Evolutionary conservation across 2,329 filamentous ascomycete species (phyloP).

Genomic region (Fusarium humuli): DNA sequence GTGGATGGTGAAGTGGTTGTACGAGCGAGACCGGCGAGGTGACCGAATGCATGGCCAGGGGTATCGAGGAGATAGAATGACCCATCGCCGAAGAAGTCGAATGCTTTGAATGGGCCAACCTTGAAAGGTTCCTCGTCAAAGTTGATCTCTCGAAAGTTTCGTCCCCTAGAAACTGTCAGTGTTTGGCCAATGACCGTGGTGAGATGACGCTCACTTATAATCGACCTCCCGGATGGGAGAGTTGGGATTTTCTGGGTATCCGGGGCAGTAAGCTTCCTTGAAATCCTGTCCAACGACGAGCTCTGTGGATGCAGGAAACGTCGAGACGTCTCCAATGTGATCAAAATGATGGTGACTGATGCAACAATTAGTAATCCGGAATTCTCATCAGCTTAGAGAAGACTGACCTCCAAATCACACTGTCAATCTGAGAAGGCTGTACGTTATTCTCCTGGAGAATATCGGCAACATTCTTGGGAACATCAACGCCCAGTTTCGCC

Average conservation of each 20-base stretch:
- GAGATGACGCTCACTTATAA: not conserved
- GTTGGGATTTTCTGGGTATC: constrained; percentile 12
- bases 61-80: constrained; percentile 34
- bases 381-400: rapidly evolving
- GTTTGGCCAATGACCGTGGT: rapidly evolving
- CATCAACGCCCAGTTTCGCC: not conserved
- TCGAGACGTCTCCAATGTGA: constrained; percentile 28
- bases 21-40: constrained; percentile 25
- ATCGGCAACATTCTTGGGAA: constrained; percentile 20
- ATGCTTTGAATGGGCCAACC: constrained; percentile 16
- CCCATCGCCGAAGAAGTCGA: constrained; percentile 32
- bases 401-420: constrained; percentile 32
- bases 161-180: not conserved
- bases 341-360: constrained; percentile 30
- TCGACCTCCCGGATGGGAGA: constrained; percentile 20
- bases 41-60: constrained; percentile 23
- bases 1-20: constrained; percentile 1
- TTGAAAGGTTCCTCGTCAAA: not conserved
- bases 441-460: constrained; percentile 8
- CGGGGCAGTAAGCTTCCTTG: constrained; percentile 25
- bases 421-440: not conserved
- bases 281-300: constrained; percentile 32
- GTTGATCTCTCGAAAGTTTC: constrained; percentile 17
- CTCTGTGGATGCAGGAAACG: constrained; percentile 21
- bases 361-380: not conserved